Percentiles rank a stretch among this genome's conserved stretches.
Conservation (phyloP, 768 basidiomycete genomes). For the Pulveroboletus sp. region DNA sequence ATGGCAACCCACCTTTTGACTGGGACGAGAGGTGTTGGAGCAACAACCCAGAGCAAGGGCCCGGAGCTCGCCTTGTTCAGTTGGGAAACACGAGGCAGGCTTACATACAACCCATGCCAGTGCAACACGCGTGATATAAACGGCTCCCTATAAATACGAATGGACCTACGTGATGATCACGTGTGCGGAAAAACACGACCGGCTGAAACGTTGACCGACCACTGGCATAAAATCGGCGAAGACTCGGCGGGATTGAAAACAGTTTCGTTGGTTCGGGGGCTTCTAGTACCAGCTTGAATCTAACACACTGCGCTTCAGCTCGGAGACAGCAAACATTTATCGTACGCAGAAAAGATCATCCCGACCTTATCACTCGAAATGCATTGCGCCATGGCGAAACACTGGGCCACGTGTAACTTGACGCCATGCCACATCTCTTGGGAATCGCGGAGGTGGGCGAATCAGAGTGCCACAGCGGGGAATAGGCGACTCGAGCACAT, state of each 20-base stretch:
- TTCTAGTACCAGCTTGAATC: not conserved
- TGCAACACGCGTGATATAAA: constrained; percentile 9
- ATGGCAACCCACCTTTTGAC: constrained; percentile 21
- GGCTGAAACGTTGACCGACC: too few relatives aligned
- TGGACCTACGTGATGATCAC: constrained; percentile 19
- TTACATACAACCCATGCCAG: constrained; percentile 21
- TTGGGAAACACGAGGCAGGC: constrained; percentile 30
- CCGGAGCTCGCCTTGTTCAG: constrained; percentile 24
- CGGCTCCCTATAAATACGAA: constrained; percentile 1
- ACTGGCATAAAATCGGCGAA: too few relatives aligned
- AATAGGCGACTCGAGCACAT: too few relatives aligned
- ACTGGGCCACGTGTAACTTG: not conserved
- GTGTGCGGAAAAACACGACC: constrained; percentile 10
- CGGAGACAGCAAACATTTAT: not conserved
- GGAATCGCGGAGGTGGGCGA: not conserved
- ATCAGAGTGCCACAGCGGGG: not conserved
- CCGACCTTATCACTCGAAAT: not conserved
- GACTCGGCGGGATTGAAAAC: not conserved
- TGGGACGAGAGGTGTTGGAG: constrained; percentile 22
- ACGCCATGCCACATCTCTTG: not conserved
- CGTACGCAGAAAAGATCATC: not conserved
- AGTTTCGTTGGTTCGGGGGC: not conserved
- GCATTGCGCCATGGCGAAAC: not conserved
- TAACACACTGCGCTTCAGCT: too few relatives aligned
- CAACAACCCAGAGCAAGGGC: constrained; percentile 20